These are phyloP conservation scores for Globisporangium alternatum DNA, from an alignment of 352 stramenopile species.

Conservation along the genomic window DNA sequence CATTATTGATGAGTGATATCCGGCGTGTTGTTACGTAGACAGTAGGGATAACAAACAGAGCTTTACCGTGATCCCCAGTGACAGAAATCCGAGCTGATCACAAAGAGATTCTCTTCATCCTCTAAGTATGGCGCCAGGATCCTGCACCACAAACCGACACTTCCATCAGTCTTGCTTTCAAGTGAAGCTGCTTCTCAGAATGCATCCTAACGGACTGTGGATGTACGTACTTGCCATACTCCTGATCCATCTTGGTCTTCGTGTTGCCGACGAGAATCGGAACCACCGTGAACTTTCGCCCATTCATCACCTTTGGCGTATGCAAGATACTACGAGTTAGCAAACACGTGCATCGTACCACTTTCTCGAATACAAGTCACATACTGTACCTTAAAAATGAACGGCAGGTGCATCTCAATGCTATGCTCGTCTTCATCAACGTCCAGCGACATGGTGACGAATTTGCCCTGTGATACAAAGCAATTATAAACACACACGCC, in stretches of 20 bases:
- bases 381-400: constrained; percentile 82
- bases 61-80: constrained; percentile 90
- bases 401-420: constrained; percentile 98
- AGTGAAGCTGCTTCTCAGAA: not conserved
- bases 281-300: constrained; percentile 85
- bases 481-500: not conserved
- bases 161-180: not conserved
- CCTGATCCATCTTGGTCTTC: constrained; percentile 73
- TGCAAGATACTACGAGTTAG: not conserved
- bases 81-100: constrained; percentile 97
- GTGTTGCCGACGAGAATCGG: constrained; percentile 96
- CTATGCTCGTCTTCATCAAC: constrained; percentile 96
- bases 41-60: not conserved
- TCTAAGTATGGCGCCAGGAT: constrained; percentile 92
- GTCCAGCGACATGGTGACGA: constrained; percentile 71
- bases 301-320: constrained; percentile 56
- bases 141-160: constrained; percentile 24
- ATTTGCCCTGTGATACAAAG: constrained; percentile 47
- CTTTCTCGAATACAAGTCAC: not conserved
- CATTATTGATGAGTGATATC: not conserved
- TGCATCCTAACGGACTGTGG: not conserved
- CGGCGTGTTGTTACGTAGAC: not conserved
- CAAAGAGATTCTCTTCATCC: constrained; percentile 90
- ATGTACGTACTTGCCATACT: constrained; percentile 74
- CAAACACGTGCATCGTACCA: no score